phyloP scores from a whole-genome alignment of 2,329 filamentous ascomycete genomes.

The Xylariales sp. region DNA sequence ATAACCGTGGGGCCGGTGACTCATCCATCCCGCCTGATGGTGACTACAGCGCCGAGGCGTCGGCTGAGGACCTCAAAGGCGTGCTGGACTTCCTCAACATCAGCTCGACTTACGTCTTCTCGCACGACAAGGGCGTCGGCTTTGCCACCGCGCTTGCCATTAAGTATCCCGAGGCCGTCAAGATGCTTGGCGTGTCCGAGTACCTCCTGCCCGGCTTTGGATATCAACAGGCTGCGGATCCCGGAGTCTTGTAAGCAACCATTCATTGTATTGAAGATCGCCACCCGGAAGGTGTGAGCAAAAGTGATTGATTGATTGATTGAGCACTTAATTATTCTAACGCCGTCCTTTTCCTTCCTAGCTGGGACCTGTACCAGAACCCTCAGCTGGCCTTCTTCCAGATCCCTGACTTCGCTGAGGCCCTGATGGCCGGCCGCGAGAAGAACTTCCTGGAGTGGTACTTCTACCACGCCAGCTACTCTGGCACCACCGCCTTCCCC shows the following conservation, averaged over 20 bases:
- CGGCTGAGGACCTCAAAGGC: conserved; percentile 31
- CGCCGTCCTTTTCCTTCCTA: no score
- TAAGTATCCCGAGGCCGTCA: conserved; percentile 28
- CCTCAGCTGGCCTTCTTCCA: conserved; percentile 40
- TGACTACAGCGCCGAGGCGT: conserved; percentile 34
- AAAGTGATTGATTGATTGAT: no score
- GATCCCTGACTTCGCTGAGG: conserved; percentile 40
- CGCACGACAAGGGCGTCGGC: conserved; percentile 41
- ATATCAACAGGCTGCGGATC: conserved; percentile 26
- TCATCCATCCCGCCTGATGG: conserved; percentile 31
- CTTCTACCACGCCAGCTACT: conserved; percentile 39
- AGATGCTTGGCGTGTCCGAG: conserved; percentile 30
- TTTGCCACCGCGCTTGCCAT: conserved; percentile 34
- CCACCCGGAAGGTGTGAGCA: no score
- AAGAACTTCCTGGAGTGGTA: conserved; percentile 39
- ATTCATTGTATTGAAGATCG: no score
- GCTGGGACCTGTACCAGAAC: conserved; percentile 34
- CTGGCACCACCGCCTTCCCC: conserved; percentile 29
- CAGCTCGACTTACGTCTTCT: conserved; percentile 35
- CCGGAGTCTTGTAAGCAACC: conserved; percentile 20
- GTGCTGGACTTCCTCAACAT: conserved; percentile 38
- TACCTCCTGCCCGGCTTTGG: conserved; percentile 37
- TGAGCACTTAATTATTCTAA: no score
- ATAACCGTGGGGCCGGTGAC: conserved; percentile 36
- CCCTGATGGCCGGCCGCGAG: conserved; percentile 37